phyloP scores from a whole-genome alignment of 1,284 basidiomycete genomes.

The Farysia itapuensis region DNA sequence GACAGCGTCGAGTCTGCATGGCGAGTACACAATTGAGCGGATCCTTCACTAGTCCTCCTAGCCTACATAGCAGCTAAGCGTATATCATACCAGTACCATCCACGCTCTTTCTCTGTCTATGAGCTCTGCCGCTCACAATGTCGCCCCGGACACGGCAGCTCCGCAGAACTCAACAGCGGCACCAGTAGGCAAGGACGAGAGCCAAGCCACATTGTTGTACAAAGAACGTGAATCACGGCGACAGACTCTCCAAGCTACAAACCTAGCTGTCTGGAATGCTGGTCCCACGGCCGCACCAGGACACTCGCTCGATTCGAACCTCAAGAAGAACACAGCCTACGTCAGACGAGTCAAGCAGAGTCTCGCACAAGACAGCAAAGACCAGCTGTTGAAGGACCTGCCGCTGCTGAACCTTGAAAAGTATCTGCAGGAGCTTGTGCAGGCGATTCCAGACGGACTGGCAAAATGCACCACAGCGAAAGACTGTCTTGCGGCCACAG shows the following conservation, averaged over 20 bases:
- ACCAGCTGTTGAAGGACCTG: constrained; percentile 69
- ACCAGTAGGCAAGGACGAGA: constrained; percentile 36
- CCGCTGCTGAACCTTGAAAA: constrained; percentile 86
- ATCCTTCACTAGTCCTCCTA: no score
- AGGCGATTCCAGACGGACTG: constrained; percentile 82
- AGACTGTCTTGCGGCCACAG: constrained; percentile 78
- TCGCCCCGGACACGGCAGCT: no score
- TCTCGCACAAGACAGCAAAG: constrained; percentile 60
- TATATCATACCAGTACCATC: no score
- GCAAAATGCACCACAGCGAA: constrained; percentile 80
- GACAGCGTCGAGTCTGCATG: no score
- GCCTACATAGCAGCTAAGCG: no score
- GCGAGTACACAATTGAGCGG: no score
- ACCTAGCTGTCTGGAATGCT: constrained; percentile 31
- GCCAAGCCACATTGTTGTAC: constrained; percentile 12
- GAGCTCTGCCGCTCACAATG: no score
- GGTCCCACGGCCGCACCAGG: constrained; percentile 16
- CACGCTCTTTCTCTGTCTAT: no score
- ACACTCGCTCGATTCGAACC: constrained; percentile 47
- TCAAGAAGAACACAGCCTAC: constrained; percentile 57
- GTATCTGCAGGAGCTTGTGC: constrained; percentile 91
- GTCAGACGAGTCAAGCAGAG: constrained; percentile 53
- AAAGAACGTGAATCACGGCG: constrained; percentile 45
- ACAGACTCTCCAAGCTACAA: constrained; percentile 26
- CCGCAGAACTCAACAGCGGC: no score